These are phyloP conservation scores for Paecilomyces variotii DNA, from an alignment of 2,329 filamentous ascomycete species.

Conservation along the genomic window DNA sequence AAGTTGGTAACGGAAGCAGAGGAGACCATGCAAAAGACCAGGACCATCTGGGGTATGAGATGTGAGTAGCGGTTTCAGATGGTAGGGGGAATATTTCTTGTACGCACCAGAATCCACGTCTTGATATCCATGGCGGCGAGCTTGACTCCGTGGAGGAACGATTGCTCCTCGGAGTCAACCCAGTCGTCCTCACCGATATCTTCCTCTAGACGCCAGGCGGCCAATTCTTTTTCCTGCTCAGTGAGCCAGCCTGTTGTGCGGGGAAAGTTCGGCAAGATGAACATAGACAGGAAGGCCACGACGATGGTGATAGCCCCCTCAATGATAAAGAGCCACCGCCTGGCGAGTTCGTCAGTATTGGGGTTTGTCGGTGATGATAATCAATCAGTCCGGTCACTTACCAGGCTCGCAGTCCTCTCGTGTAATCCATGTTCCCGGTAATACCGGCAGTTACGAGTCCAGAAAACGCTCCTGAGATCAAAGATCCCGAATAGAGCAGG, in stretches of 20 bases:
- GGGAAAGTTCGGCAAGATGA: conserved; percentile 61
- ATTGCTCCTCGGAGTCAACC: conserved; percentile 49
- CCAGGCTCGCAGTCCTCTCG: conserved; percentile 51
- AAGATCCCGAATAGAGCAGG: conserved; percentile 36
- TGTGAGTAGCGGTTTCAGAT: background rate
- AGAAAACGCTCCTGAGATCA: conserved; percentile 33
- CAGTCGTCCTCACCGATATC: conserved; percentile 60
- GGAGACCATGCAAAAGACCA: conserved; percentile 51
- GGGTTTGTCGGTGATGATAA: conserved; percentile 2
- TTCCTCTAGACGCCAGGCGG: conserved; percentile 54
- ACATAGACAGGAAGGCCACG: conserved; percentile 50
- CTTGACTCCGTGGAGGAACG: conserved; percentile 41
- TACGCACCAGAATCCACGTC: conserved; percentile 49
- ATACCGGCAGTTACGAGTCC: conserved; percentile 55
- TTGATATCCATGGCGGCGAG: conserved; percentile 52
- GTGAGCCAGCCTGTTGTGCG: conserved; percentile 53
- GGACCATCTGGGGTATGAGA: conserved; percentile 36
- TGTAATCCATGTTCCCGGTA: conserved; percentile 54
- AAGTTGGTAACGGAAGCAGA: conserved; percentile 58
- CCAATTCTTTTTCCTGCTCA: conserved; percentile 50
- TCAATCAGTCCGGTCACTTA: conserved; percentile 12
- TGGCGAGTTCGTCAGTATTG: background rate
- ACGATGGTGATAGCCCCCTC: conserved; percentile 59
- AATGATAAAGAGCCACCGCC: conserved; percentile 60
- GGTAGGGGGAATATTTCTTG: background rate